Base-by-base conservation (phyloP, 148 eudicot species). In the Bassia scoparia region DNA sequence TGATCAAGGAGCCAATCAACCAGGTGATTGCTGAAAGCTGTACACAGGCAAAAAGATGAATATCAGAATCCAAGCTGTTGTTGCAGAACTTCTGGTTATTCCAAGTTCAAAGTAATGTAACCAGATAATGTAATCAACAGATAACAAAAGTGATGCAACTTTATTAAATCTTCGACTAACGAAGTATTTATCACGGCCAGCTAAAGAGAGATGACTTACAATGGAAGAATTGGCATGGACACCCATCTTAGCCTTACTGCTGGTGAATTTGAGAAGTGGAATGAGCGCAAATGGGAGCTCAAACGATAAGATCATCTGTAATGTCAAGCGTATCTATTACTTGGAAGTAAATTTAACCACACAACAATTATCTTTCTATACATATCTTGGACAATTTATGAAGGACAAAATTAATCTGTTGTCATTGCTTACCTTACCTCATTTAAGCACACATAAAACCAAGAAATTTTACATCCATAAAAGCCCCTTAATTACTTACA, bases 231-330 rank as follows among this genome's bases (percentile, higher is more conserved):
- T 96, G 58, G 83, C 91, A 79, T 90, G 77, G 48, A 21, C 26
- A 17, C 99, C 99, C 99, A 96, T 96, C 89, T 92, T 96, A 37
- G 94, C 86, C 80, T 86, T 89, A 88, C 99, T 87, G 80, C 99
- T 96, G 37, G 97, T 88, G 82, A 96, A 96, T 81, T 96, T 96
- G 80, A 96, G 97, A 74, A 96, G 97, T 23, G 99, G 99, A 77
- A 96, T 82, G 56, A 96, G 94, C 62, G 99, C 99, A 82, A 96
- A 96, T 64, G 99, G 99, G 61, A 96, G 99, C 70, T 92, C 99
- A 81, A 92, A 96, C 48, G 97, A 92, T 79, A 96, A 85, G 74
- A 96, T 92, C 99, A 96, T 96, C 99, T 96, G 89, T 74, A 81
- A 71, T 41, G 53, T 26, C 75, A 66, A 63, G 61, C 14, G 3